Base-by-base conservation (phyloP, 2,329 filamentous ascomycete genomes). In the Talaromyces islandicus region DNA sequence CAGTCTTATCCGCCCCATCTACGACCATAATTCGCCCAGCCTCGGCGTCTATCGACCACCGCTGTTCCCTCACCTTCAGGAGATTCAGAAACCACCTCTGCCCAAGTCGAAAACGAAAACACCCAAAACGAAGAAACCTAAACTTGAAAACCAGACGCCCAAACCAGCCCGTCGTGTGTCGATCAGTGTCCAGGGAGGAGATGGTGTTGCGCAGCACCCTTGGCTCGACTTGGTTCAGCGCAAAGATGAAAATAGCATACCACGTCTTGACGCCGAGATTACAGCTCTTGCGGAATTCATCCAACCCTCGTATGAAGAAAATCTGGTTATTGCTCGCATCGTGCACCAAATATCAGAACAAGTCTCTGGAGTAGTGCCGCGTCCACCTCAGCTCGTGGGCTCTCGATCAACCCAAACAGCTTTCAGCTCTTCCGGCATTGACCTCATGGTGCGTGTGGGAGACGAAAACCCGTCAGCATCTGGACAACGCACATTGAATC, bases 321-420 rank as follows among this genome's bases (percentile, higher is more conserved):
- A 69, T 21, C 63, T 68, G 17, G 66, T 60, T 14, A 66, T 72
- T 7, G 56, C 67, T 21, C 67, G 60, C 7, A 62, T 76, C 3
- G 60, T 67, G 6, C 53, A 58, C 21, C 68, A 73, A 21, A 55
- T 78, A 11, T 59, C 66, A 69, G 57, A 64, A 59, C 54, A 68
- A 50, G 56, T 77, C 53, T 64, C 70, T 63, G 53, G 64, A 19
- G 61, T 61, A 21, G 63, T 72, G 3, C 68, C 70, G 12, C 63
- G 68, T 43, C 58, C 67, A 10, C 71, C 77, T 7, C 74, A 81
- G 60, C 62, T 82, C 2, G 81, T 83, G 60, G 85, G 85, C 19
- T 86, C 84, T 9, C 75, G 81, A 59, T 69, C 71, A 11, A 85
- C 79, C 14, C 81, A 82, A 9, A 70, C 86, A 38, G 78, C 80